These are phyloP conservation scores for Nevesoporus exiguus DNA, from an alignment of 768 basidiomycete genomes.

Conservation along the genomic window DNA sequence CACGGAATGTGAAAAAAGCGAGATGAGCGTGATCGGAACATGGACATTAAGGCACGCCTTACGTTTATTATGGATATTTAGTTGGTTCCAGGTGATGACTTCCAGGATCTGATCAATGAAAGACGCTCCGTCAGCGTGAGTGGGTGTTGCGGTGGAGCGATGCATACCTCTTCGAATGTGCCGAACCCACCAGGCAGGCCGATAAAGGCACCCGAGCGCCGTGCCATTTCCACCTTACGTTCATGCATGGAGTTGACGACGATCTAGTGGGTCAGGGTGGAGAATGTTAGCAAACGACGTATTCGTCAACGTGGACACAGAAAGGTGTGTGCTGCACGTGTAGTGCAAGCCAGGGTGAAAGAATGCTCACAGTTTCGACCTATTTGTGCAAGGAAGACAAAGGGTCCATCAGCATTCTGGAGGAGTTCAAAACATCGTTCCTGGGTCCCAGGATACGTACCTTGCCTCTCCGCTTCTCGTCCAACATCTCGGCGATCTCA, in stretches of 20 bases:
- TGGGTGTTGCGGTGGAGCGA: background rate
- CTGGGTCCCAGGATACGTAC: conserved; percentile 24
- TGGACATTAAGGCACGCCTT: conserved; percentile 22
- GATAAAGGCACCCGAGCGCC: conserved; percentile 73
- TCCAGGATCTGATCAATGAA: conserved; percentile 62
- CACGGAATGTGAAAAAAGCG: background rate
- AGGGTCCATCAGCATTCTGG: conserved; percentile 10
- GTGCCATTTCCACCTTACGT: conserved; percentile 90
- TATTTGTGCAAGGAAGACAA: conserved; percentile 1
- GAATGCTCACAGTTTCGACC: conserved; percentile 32
- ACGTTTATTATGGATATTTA: conserved; percentile 87
- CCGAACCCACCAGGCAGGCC: conserved; percentile 93
- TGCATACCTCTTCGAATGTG: conserved; percentile 81
- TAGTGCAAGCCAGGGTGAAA: background rate
- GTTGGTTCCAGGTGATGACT: conserved; percentile 91
- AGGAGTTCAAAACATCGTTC: background rate
- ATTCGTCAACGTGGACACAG: background rate
- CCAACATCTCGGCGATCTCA: conserved; percentile 21
- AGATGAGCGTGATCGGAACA: background rate
- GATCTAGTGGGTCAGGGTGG: conserved; percentile 40
- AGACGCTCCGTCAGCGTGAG: conserved; percentile 3
- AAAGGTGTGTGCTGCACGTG: conserved; percentile 5
- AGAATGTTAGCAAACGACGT: conserved; percentile 8
- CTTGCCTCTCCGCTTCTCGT: conserved; percentile 33
- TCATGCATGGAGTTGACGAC: conserved; percentile 83